These are phyloP conservation scores for Hanseniaspora taiwanica DNA, from an alignment of 805 yeast species.

Conservation along the genomic window DNA sequence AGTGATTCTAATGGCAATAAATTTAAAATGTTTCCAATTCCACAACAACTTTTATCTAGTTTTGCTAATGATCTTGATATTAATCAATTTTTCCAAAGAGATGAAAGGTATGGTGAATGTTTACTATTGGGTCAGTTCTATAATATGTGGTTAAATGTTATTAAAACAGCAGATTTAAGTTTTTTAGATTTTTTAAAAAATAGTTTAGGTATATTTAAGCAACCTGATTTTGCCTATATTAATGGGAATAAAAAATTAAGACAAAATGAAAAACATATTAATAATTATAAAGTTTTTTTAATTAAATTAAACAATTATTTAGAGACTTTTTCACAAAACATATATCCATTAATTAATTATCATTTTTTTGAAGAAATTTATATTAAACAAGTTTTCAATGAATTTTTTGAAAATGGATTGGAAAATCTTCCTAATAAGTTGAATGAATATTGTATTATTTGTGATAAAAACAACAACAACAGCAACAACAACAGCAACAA, in stretches of 20 bases:
- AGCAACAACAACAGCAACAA: too few relatives aligned
- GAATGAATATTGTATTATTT: too few relatives aligned
- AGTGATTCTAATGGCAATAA: slow-evolving; percentile 14
- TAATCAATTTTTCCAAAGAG: background rate
- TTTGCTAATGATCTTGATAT: slow-evolving; percentile 9
- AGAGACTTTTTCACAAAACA: slow-evolving; percentile 30
- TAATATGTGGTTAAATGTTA: slow-evolving; percentile 38
- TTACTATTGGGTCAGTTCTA: slow-evolving; percentile 44
- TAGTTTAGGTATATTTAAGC: slow-evolving; percentile 28
- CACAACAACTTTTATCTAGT: background rate
- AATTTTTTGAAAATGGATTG: slow-evolving; percentile 7
- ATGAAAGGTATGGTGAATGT: slow-evolving; percentile 50
- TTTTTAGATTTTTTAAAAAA: slow-evolving; percentile 39
- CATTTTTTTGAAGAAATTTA: slow-evolving; percentile 11
- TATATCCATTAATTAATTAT: slow-evolving; percentile 36
- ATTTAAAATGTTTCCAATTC: slow-evolving; percentile 6
- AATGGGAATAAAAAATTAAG: slow-evolving; percentile 16
- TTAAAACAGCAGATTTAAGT: slow-evolving; percentile 22
- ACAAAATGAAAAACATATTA: slow-evolving; percentile 13
- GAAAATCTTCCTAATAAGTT: too few relatives aligned
- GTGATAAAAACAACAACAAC: too few relatives aligned
- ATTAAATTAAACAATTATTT: slow-evolving; percentile 37
- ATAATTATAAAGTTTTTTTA: slow-evolving; percentile 34
- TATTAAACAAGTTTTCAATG: background rate
- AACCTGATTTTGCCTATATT: slow-evolving; percentile 12